phyloP scores from a whole-genome alignment of 2,329 filamentous ascomycete genomes.

The Magnaporthiopsis poae region DNA sequence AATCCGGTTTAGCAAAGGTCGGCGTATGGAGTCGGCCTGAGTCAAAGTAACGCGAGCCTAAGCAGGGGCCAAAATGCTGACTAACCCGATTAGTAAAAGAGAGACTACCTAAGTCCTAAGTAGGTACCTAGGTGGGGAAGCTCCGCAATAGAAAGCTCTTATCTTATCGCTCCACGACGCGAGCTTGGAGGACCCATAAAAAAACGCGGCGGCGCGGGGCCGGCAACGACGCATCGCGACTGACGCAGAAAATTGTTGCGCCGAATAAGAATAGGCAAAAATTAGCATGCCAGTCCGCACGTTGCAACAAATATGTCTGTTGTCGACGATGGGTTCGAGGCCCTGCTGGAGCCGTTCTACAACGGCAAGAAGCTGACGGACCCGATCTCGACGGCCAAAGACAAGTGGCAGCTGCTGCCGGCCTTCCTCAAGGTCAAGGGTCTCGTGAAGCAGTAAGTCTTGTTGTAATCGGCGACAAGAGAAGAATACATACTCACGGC shows the following conservation, averaged over 20 bases:
- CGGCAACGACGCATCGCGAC: slow-evolving; percentile 1
- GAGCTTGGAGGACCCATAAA: background rate
- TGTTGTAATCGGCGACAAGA: background rate
- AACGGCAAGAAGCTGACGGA: slow-evolving; percentile 59
- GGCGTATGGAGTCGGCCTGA: too few species aligned
- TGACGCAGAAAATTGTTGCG: slow-evolving; percentile 5
- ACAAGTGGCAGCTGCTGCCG: slow-evolving; percentile 94
- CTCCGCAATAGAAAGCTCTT: background rate
- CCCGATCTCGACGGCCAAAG: slow-evolving; percentile 55
- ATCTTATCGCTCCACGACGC: background rate
- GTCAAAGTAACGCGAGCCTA: too few species aligned
- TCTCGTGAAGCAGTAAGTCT: slow-evolving; percentile 72
- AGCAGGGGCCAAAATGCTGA: too few species aligned
- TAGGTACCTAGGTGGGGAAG: too few species aligned
- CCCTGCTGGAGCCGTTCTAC: slow-evolving; percentile 57
- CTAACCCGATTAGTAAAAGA: too few species aligned
- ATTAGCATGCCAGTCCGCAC: slow-evolving; percentile 3
- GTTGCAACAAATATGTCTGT: slow-evolving; percentile 30
- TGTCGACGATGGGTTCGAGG: slow-evolving; percentile 55
- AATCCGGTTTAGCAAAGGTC: too few species aligned
- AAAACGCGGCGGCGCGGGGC: slow-evolving; percentile 2
- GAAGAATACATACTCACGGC: slow-evolving; percentile 6
- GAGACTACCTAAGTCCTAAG: too few species aligned
- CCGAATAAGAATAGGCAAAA: background rate
- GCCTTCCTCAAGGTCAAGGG: slow-evolving; percentile 97